phyloP scores from a whole-genome alignment of 2,329 filamentous ascomycete genomes.

The Colletotrichum sublineola region DNA sequence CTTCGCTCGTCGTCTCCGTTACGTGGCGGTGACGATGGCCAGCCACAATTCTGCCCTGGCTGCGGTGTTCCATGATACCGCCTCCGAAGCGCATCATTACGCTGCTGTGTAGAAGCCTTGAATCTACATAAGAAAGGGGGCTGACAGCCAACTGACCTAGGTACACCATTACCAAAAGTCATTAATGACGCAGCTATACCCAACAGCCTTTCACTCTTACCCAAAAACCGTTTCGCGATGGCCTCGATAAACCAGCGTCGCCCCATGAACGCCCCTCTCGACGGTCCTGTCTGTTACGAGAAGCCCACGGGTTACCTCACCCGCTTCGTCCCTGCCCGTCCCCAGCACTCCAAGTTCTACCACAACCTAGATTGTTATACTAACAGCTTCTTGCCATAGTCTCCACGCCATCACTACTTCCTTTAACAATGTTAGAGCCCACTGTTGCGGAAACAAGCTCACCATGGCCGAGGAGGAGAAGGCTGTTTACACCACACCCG shows the following conservation, averaged over 20 bases:
- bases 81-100: not conserved
- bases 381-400: slow-evolving; percentile 44
- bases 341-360: slow-evolving; percentile 36
- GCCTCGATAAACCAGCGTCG: not conserved
- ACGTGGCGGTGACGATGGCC: slow-evolving; percentile 9
- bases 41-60: slow-evolving; percentile 2
- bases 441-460: slow-evolving; percentile 9
- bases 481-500: not conserved
- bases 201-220: not conserved
- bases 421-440: slow-evolving; percentile 52
- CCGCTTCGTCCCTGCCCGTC: slow-evolving; percentile 41
- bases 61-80: not conserved
- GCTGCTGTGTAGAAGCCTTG: not conserved
- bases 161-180: not conserved
- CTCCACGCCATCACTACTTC: slow-evolving; percentile 57
- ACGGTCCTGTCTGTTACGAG: not conserved
- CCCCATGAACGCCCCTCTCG: slow-evolving; percentile 7
- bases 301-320: slow-evolving; percentile 43
- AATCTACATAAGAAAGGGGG: not conserved
- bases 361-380: not conserved
- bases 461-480: slow-evolving; percentile 10
- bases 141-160: not conserved
- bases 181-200: not conserved
- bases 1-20: not conserved
- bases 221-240: not conserved